Conservation (phyloP, 371 early-diverging fungal genomes). For the Saksenaea vasiformis region DNA sequence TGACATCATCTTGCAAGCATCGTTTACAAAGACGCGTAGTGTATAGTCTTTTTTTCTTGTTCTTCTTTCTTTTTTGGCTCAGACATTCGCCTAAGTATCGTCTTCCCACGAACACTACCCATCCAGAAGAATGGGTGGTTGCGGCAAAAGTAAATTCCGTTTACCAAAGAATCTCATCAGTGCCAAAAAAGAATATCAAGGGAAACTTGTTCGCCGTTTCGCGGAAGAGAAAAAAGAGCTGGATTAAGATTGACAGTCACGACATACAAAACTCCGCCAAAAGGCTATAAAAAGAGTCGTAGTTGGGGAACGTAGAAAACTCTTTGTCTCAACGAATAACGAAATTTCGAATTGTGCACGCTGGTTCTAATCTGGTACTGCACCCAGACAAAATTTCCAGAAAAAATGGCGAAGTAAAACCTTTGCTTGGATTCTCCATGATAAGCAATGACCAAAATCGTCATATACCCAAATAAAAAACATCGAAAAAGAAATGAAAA, state of each 20-base stretch:
- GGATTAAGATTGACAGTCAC: not conserved
- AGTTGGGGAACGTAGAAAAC: not conserved
- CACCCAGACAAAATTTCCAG: slow-evolving; percentile 1
- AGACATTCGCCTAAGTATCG: slow-evolving; percentile 1
- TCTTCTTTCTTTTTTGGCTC: not conserved
- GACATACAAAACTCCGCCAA: not conserved
- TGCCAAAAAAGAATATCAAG: not conserved
- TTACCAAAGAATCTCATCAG: not conserved
- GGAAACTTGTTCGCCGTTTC: not conserved
- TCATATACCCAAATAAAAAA: not conserved
- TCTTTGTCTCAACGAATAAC: not conserved
- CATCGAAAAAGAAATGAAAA: not conserved
- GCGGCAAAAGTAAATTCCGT: not conserved
- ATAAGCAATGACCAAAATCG: not conserved
- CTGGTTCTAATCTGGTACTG: not conserved
- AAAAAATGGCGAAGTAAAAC: not conserved
- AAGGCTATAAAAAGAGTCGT: not conserved
- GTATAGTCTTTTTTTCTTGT: not conserved
- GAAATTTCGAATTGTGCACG: not conserved
- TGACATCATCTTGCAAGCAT: no score
- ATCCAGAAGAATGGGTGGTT: not conserved
- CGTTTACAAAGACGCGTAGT: no score
- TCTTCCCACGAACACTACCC: not conserved
- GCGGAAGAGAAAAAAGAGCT: not conserved
- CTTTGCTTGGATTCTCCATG: not conserved